phyloP scores from a whole-genome alignment of 2,329 filamentous ascomycete genomes.

The Ramularia endophylla region DNA sequence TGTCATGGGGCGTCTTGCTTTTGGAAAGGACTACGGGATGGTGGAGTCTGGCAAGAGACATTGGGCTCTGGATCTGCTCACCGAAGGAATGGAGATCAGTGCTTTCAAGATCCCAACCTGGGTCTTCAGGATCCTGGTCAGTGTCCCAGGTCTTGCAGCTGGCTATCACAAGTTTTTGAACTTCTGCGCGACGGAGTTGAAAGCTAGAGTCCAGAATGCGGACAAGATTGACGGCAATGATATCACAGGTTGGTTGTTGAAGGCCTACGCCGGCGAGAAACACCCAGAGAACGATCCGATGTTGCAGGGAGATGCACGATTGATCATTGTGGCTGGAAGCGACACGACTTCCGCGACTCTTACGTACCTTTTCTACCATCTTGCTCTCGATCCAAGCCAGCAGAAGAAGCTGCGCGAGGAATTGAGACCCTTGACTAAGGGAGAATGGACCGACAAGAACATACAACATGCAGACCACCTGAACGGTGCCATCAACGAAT shows the following conservation, averaged over 20 bases:
- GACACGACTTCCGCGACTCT: slow-evolving; percentile 41
- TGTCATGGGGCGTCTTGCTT: slow-evolving; percentile 41
- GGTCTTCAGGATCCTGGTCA: slow-evolving; percentile 28
- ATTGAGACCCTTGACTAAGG: slow-evolving; percentile 21
- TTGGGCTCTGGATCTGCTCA: slow-evolving; percentile 35
- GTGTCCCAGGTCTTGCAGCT: slow-evolving; percentile 30
- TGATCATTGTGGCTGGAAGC: slow-evolving; percentile 34
- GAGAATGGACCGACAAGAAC: slow-evolving; percentile 17
- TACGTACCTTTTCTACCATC: slow-evolving; percentile 37
- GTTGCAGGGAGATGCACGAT: slow-evolving; percentile 19
- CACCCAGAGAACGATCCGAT: slow-evolving; percentile 22
- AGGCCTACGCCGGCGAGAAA: slow-evolving; percentile 21
- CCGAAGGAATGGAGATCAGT: slow-evolving; percentile 26
- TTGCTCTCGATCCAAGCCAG: slow-evolving; percentile 27
- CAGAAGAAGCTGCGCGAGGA: slow-evolving; percentile 31
- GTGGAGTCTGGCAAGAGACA: slow-evolving; percentile 30
- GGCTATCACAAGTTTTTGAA: slow-evolving; percentile 32
- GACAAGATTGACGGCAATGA: slow-evolving; percentile 14
- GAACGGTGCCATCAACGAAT: slow-evolving; percentile 39
- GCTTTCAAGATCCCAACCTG: slow-evolving; percentile 26
- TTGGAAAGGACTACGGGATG: slow-evolving; percentile 39
- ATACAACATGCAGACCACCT: slow-evolving; percentile 27
- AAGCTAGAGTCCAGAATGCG: slow-evolving; percentile 26
- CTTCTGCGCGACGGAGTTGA: slow-evolving; percentile 32
- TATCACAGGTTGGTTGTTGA: slow-evolving; percentile 28